These are phyloP conservation scores for Dothistroma septosporum DNA, from an alignment of 2,329 filamentous ascomycete species.

Conservation along the genomic window DNA sequence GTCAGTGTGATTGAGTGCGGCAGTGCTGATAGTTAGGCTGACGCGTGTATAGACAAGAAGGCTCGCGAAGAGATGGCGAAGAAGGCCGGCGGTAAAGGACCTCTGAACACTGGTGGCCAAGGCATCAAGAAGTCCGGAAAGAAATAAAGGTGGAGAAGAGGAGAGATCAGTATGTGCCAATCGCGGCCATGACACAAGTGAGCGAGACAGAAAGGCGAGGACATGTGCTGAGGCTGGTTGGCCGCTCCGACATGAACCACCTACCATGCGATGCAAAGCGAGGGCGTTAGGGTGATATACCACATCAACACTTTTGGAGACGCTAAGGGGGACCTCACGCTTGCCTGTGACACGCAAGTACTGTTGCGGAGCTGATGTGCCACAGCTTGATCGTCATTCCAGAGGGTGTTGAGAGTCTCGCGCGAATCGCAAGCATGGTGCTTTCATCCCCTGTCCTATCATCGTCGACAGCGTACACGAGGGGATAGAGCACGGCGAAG, in stretches of 20 bases:
- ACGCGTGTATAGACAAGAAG: conserved; percentile 55
- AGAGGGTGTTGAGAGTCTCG: too few relatives aligned
- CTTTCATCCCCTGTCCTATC: too few relatives aligned
- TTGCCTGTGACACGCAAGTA: background rate
- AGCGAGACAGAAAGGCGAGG: background rate
- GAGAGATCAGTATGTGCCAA: background rate
- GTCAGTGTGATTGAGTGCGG: conserved; percentile 49
- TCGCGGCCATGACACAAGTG: background rate
- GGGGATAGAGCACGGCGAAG: background rate
- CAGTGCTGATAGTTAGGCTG: background rate
- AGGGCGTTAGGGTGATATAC: conserved; percentile 10
- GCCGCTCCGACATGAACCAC: background rate
- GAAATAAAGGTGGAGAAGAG: conserved; percentile 58
- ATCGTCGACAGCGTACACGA: too few relatives aligned
- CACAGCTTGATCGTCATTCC: background rate
- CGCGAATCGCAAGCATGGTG: too few relatives aligned
- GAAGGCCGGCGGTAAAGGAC: conserved; percentile 83
- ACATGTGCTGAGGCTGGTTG: background rate
- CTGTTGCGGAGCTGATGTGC: background rate
- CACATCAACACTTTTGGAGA: conserved; percentile 5
- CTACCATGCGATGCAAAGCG: conserved; percentile 2
- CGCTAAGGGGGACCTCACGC: background rate
- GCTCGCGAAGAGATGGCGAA: conserved; percentile 75
- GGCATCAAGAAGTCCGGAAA: conserved; percentile 98
- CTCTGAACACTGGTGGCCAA: conserved; percentile 75